Base-by-base conservation (phyloP, 2,329 filamentous ascomycete genomes). In the Fusarium sp. region DNA sequence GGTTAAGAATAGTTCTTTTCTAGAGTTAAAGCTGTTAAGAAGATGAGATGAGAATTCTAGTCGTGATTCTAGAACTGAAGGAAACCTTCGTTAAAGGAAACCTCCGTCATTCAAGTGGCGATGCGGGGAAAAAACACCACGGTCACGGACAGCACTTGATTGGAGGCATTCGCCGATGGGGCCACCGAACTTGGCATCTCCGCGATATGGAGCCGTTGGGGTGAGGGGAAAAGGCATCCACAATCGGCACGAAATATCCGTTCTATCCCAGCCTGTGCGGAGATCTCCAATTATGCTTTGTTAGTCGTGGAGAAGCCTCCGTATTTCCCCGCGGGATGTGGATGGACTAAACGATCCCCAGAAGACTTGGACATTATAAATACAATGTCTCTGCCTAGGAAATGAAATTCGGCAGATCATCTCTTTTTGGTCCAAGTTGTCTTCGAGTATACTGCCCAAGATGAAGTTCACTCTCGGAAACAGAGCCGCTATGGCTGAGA, bases 381-480 rank as follows among this genome's bases (percentile, higher is more conserved):
- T 48, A 23, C 6, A 1, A 21, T 23, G 12, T 16, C 18, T 21
- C 18, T 23, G 21, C 5, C 31, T 8, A 6, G 15, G 5, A 33
- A 16, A 13, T 16, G 31, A 7, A 33, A 13, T 2, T 6, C 13
- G 31, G 33, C 18, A 35, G 33, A n/a, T n/a, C 18, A n/a, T n/a
- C 16, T 29, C 23, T 23, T 21, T 35, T 12, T n/a, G 13, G 11
- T 24, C 0, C 8, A 16, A 43, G 8, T 21, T 33, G 15, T n/a
- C 23, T 0, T 26, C 12, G 1, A 16, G 20, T 37, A 8, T 12
- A 15, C 31, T 16, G 10, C 6, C 21, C 29, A 59, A 44, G 18
- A 65, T 65, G 62, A 65, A 66, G 62, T 66, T 65, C 28, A 59
- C 13, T 3, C 60, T 65, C 16, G 62, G 62, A 16, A 65, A 65